Evolutionary conservation across 352 stramenopile genomes (phyloP).

Genomic region (Pythium oligandrum): DNA sequence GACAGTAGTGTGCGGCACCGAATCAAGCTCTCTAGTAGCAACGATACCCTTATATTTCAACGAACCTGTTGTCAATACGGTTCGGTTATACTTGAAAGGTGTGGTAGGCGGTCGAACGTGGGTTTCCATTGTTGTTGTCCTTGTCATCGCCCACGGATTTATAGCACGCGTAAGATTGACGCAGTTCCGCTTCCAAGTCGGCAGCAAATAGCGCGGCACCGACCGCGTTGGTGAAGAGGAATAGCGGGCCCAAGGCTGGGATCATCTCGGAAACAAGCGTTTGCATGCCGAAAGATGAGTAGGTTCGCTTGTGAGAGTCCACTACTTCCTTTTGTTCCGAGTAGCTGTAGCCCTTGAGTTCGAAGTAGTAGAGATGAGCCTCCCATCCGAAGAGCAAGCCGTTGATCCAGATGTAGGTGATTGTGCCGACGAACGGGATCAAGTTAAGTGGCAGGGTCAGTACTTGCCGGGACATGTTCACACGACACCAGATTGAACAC

Average conservation of each 20-base stretch:
- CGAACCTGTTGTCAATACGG: too few relatives aligned
- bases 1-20: too few relatives aligned
- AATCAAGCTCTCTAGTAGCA: too few relatives aligned
- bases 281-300: slow-evolving; percentile 68
- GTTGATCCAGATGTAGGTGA: slow-evolving; percentile 68
- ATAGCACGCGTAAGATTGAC: slow-evolving; percentile 5
- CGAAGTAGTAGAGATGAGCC: slow-evolving; percentile 74
- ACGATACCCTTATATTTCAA: too few relatives aligned
- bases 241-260: slow-evolving; percentile 51
- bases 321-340: slow-evolving; percentile 50
- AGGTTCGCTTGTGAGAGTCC: slow-evolving; percentile 42
- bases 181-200: slow-evolving; percentile 46
- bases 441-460: slow-evolving; percentile 62
- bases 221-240: slow-evolving; percentile 70
- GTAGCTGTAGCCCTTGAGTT: slow-evolving; percentile 59
- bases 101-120: too few relatives aligned
- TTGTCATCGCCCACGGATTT: too few relatives aligned
- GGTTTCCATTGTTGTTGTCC: too few relatives aligned
- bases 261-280: slow-evolving; percentile 72
- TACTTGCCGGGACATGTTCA: slow-evolving; percentile 43
- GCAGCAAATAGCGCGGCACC: slow-evolving; percentile 62
- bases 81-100: too few relatives aligned
- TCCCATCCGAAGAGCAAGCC: slow-evolving; percentile 65
- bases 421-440: slow-evolving; percentile 53
- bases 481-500: slow-evolving; percentile 49